Conservation (phyloP, 768 basidiomycete genomes). For the Suillus sp. region DNA sequence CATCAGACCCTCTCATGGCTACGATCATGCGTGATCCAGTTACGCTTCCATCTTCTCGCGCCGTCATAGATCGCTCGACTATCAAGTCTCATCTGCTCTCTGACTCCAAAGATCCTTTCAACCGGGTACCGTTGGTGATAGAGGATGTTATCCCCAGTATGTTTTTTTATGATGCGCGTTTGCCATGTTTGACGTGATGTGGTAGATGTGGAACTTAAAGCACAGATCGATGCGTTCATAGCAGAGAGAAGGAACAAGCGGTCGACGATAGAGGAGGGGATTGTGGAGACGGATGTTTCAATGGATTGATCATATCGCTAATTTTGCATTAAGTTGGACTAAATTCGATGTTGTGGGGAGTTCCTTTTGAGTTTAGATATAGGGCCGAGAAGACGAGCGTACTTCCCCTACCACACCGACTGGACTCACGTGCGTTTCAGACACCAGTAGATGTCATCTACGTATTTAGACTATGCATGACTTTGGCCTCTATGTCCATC, state of each 20-base stretch:
- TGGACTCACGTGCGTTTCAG: not conserved
- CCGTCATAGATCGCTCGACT: conserved; percentile 82
- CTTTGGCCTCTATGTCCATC: not conserved
- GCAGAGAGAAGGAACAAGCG: conserved; percentile 53
- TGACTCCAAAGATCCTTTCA: conserved; percentile 94
- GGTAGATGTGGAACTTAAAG: conserved; percentile 69
- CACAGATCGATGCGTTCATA: conserved; percentile 72
- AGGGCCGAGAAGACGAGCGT: not conserved
- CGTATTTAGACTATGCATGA: not conserved
- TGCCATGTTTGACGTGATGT: conserved; percentile 13
- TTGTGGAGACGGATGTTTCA: conserved; percentile 35
- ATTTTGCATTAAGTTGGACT: not conserved
- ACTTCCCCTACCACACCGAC: not conserved
- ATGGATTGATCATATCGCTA: conserved; percentile 24
- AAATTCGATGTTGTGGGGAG: not conserved
- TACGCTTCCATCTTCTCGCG: conserved; percentile 77
- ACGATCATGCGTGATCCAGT: conserved; percentile 97
- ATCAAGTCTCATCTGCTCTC: conserved; percentile 95
- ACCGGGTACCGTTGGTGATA: conserved; percentile 77
- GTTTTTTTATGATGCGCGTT: conserved; percentile 23
- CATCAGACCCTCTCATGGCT: conserved; percentile 82
- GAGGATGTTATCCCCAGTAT: conserved; percentile 79
- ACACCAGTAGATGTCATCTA: not conserved
- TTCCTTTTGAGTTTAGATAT: not conserved
- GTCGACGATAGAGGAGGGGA: conserved; percentile 25